These are phyloP conservation scores for Amanita pallidorosea DNA, from an alignment of 768 basidiomycete genomes.

Conservation along the genomic window DNA sequence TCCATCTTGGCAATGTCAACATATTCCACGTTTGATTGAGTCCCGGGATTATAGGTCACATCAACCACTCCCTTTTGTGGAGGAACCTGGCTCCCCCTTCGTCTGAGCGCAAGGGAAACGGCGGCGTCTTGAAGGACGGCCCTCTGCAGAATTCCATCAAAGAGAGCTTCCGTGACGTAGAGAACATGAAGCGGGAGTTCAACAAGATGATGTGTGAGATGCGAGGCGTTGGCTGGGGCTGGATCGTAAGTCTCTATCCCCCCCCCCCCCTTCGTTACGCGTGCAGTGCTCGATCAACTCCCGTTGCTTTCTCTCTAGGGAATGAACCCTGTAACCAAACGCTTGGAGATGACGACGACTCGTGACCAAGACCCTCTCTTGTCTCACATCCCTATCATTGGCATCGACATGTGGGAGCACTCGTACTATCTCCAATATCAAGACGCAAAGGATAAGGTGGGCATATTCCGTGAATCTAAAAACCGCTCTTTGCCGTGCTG, in stretches of 20 bases:
- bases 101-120: constrained; percentile 41
- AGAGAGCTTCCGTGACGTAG: constrained; percentile 55
- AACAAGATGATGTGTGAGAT: constrained; percentile 78
- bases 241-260: constrained; percentile 59
- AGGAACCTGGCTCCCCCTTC: constrained; percentile 73
- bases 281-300: background rate
- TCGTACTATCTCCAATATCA: constrained; percentile 95
- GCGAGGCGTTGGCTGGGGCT: constrained; percentile 94
- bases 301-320: constrained; percentile 37
- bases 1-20: background rate
- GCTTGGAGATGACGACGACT: constrained; percentile 83
- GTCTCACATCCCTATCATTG: constrained; percentile 69
- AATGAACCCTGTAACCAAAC: constrained; percentile 49
- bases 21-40: background rate
- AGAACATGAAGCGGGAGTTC: constrained; percentile 68
- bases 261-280: background rate
- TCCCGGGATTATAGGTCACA: constrained; percentile 44
- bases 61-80: constrained; percentile 97
- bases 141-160: constrained; percentile 58
- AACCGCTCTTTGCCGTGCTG: background rate
- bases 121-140: constrained; percentile 53
- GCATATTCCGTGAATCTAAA: constrained; percentile 20
- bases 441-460: constrained; percentile 86
- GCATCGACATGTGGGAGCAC: constrained; percentile 94
- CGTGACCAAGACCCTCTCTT: constrained; percentile 93